Evolutionary conservation across 106 monocot species (phyloP), one percentile per base, ranked within the genome.

Genomic region (Dendrobium officinale): DNA sequence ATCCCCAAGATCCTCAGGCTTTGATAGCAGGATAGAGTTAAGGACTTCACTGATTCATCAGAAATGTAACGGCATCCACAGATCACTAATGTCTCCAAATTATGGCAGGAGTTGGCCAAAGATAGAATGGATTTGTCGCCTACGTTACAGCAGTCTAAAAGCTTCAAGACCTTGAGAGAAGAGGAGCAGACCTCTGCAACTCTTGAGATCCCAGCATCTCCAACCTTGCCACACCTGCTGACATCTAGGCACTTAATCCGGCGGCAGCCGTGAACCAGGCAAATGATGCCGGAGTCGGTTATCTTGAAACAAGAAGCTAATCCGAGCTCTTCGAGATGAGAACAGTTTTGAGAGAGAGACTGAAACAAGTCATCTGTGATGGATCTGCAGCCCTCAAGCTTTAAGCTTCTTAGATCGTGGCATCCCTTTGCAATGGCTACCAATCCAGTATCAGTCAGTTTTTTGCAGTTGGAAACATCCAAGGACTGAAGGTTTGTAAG

Each of bases 401-500:
- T 44, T 0, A 98, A 55, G 16, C 45, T 82, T 82, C 61, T 89
- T 82, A 98, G 78, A 67, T 86, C 85, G 67, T 61, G 27, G 74
- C 98, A 98, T 2, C 87, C 86, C 9, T 66, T 51, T 22, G 86
- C 82, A 77, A 95, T 22, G 18, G 88, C 88, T 1, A 59, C 37
- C 70, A 98, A 80, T 55, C 98, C 98, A 54, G 87, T 95, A 82
- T 95, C 89, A 55, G 92, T 91, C 75, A 98, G 33, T 79, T 95
- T 98, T 88, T 83, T 88, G 82, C 94, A 98, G 27, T 56, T 43
- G 20, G 95, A 91, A 78, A 95, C 87, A 85, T 98, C 91, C 45
- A 98, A 79, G 20, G 86, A 84, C 80, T 91, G 86, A 42, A 98
- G 87, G 41, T 79, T 85, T 22, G 80, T 67, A 72, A 98, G 86